A percentile compares a stretch with the other conserved stretches of the same genome.
Conservation (phyloP, 192 early-diverging fungal genomes). For the Coemansia sp. region DNA sequence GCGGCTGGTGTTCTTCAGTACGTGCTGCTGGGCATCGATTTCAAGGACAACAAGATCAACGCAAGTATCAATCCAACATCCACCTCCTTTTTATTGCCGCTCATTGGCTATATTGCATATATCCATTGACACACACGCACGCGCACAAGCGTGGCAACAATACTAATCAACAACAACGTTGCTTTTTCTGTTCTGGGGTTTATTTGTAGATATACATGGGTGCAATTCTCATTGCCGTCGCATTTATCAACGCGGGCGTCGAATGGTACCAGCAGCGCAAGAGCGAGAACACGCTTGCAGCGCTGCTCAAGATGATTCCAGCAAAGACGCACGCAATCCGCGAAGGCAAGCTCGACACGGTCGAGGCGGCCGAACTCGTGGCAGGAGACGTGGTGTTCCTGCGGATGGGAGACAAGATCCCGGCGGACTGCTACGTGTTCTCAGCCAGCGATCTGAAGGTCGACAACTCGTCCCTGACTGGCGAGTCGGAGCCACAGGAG, state of each 20-base stretch:
- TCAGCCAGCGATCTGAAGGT: constrained; percentile 86
- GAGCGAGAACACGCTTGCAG: constrained; percentile 83
- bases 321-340: constrained; percentile 79
- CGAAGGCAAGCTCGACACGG: constrained; percentile 67
- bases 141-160: neutral
- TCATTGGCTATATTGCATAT: neutral
- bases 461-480: constrained; percentile 95
- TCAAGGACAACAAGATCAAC: constrained; percentile 70
- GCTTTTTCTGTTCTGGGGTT: neutral
- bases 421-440: constrained; percentile 87
- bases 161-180: neutral
- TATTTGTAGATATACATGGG: constrained; percentile 83
- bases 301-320: constrained; percentile 91
- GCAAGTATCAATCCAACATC: constrained; percentile 36
- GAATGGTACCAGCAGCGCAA: constrained; percentile 94
- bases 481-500: constrained; percentile 94
- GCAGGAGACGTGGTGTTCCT: constrained; percentile 87
- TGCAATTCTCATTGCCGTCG: constrained; percentile 82
- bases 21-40: constrained; percentile 79
- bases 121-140: neutral
- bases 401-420: constrained; percentile 92
- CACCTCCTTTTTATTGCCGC: neutral
- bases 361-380: constrained; percentile 74
- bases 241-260: constrained; percentile 87
- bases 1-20: constrained; percentile 80